Percentiles rank a stretch among this genome's conserved stretches.
Conservation (phyloP, 1,284 basidiomycete species). For the Lignosus rhinocerotis region DNA sequence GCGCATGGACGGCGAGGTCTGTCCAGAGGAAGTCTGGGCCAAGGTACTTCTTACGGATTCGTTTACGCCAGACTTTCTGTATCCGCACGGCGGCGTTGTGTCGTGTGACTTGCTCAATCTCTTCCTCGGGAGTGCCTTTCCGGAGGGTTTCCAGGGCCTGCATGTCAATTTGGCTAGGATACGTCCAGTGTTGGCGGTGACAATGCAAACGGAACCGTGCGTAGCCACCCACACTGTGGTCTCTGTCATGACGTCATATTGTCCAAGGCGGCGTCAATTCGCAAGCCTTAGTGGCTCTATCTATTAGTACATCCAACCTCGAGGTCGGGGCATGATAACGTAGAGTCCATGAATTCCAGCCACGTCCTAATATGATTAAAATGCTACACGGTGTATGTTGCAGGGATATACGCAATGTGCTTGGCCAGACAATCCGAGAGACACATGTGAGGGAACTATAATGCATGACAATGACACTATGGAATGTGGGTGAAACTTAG, state of each 20-base stretch:
- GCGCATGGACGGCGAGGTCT: constrained; percentile 42
- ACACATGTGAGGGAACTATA: constrained; percentile 22
- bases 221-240: neutral
- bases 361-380: constrained; percentile 23
- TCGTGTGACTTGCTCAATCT: constrained; percentile 15
- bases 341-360: constrained; percentile 22
- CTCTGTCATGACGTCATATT: constrained; percentile 12
- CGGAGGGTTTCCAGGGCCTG: constrained; percentile 15
- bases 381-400: constrained; percentile 28
- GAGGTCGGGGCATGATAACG: constrained; percentile 1
- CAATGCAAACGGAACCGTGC: neutral
- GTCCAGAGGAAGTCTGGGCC: constrained; percentile 44
- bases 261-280: no score
- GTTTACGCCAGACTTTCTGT: constrained; percentile 35
- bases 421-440: constrained; percentile 6
- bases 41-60: constrained; percentile 30
- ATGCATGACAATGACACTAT: constrained; percentile 19
- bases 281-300: neutral
- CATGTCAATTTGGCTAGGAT: constrained; percentile 1
- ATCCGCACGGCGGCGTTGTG: constrained; percentile 31
- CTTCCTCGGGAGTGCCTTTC: constrained; percentile 6
- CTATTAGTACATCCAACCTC: constrained; percentile 3
- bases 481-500: neutral
- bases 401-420: constrained; percentile 26
- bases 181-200: no score